phyloP scores from a whole-genome alignment of 305 asterid genomes.

The Rubia tinctorum region DNA sequence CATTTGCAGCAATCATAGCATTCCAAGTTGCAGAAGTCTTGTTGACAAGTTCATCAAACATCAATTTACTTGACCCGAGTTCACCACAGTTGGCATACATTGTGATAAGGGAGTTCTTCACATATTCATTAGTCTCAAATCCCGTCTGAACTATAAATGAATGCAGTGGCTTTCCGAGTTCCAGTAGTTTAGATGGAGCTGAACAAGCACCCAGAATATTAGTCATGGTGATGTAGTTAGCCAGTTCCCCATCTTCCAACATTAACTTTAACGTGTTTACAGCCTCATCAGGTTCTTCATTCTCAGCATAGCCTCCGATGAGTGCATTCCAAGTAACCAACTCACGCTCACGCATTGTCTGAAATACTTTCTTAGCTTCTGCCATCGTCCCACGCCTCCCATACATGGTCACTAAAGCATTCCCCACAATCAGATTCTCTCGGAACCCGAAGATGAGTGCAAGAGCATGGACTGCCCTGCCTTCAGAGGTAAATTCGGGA shows the following conservation, averaged over 20 bases:
- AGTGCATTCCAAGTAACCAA: constrained; percentile 88
- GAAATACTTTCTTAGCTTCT: constrained; percentile 58
- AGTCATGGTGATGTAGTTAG: constrained; percentile 74
- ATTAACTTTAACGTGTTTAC: constrained; percentile 44
- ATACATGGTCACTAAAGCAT: constrained; percentile 85
- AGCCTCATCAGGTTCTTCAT: constrained; percentile 46
- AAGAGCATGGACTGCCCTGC: constrained; percentile 59
- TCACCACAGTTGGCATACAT: constrained; percentile 88
- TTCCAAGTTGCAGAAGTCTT: constrained; percentile 66
- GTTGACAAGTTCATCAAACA: constrained; percentile 42
- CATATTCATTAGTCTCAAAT: constrained; percentile 56
- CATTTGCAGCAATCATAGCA: constrained; percentile 79
- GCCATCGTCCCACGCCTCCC: constrained; percentile 61
- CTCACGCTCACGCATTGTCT: constrained; percentile 53
- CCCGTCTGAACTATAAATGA: constrained; percentile 51
- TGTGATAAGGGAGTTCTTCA: constrained; percentile 69
- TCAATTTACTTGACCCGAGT: constrained; percentile 53
- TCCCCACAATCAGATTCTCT: constrained; percentile 60
- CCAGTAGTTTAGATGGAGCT: constrained; percentile 45
- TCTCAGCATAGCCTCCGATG: constrained; percentile 68
- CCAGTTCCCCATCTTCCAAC: constrained; percentile 45
- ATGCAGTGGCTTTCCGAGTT: constrained; percentile 63
- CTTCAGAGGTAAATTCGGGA: constrained; percentile 51
- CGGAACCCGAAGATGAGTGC: constrained; percentile 50
- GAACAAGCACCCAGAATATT: constrained; percentile 65